These are phyloP conservation scores for Oemleria cerasiformis DNA, from an alignment of 306 rosid species.

Conservation along the genomic window DNA sequence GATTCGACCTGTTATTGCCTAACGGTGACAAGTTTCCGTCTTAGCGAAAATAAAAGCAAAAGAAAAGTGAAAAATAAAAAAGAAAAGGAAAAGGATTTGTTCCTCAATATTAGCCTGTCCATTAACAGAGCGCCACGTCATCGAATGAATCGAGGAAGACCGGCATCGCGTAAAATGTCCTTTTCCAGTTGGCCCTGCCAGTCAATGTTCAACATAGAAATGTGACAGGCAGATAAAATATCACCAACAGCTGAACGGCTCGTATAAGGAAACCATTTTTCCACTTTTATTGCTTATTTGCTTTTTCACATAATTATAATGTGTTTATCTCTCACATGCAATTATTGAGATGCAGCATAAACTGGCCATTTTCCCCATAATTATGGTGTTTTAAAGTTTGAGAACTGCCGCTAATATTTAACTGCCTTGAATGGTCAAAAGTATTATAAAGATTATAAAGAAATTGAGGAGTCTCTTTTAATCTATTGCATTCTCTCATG, in stretches of 20 bases:
- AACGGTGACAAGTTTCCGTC: background rate
- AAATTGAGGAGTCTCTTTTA: no score
- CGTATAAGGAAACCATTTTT: background rate
- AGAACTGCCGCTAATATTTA: no score
- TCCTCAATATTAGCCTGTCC: background rate
- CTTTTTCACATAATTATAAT: no score
- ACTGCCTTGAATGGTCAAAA: no score
- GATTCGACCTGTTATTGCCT: background rate
- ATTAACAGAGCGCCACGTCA: slow-evolving; percentile 12
- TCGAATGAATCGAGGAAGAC: background rate
- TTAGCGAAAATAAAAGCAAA: no score
- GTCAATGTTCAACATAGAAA: background rate
- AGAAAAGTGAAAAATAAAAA: background rate
- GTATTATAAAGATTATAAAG: no score
- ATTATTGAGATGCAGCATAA: no score
- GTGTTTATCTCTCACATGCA: no score
- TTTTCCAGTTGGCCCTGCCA: slow-evolving; percentile 1
- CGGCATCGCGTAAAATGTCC: background rate
- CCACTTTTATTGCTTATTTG: background rate
- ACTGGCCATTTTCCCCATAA: no score
- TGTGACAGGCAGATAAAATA: background rate
- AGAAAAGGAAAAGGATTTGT: no score
- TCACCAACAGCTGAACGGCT: background rate
- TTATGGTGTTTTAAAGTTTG: no score
- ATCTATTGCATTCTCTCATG: no score